Evolutionary conservation across 2,329 filamentous ascomycete genomes (phyloP).

Genomic region (Xylaria multiplex): DNA sequence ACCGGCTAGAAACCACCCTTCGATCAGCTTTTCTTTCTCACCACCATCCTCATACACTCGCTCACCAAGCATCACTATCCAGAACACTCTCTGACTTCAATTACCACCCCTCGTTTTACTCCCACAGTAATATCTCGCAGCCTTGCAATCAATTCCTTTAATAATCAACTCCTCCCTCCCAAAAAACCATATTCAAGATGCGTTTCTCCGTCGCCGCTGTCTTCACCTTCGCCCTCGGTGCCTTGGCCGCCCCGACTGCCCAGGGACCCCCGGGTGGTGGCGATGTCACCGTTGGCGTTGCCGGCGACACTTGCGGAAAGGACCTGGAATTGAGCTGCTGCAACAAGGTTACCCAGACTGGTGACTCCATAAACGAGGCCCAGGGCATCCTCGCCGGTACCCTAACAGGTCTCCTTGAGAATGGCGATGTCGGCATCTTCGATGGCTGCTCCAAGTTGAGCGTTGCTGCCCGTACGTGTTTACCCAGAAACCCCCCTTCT

Average conservation of each 20-base stretch:
- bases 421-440: constrained; percentile 44
- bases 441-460: constrained; percentile 47
- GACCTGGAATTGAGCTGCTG: constrained; percentile 50
- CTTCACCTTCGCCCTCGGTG: constrained; percentile 51
- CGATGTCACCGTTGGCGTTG: constrained; percentile 46
- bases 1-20: constrained; percentile 7
- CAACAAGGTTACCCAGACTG: constrained; percentile 46
- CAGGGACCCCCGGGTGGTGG: constrained; percentile 31
- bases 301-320: constrained; percentile 46
- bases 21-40: constrained; percentile 20
- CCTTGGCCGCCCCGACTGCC: constrained; percentile 39
- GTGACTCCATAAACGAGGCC: constrained; percentile 42
- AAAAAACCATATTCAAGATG: constrained; percentile 51
- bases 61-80: constrained; percentile 35
- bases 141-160: constrained; percentile 18
- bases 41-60: constrained; percentile 37
- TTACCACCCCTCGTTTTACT: constrained; percentile 33
- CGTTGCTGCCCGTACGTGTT: constrained; percentile 43
- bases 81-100: constrained; percentile 37
- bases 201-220: constrained; percentile 53
- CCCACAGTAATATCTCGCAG: constrained; percentile 34
- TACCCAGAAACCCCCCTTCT: neutral
- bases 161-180: constrained; percentile 11
- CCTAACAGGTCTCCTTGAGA: constrained; percentile 40
- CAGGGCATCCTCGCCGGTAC: constrained; percentile 44